These are phyloP conservation scores for Croton laevigatus DNA, from an alignment of 441 rosid genomes.

Conservation along the genomic window DNA sequence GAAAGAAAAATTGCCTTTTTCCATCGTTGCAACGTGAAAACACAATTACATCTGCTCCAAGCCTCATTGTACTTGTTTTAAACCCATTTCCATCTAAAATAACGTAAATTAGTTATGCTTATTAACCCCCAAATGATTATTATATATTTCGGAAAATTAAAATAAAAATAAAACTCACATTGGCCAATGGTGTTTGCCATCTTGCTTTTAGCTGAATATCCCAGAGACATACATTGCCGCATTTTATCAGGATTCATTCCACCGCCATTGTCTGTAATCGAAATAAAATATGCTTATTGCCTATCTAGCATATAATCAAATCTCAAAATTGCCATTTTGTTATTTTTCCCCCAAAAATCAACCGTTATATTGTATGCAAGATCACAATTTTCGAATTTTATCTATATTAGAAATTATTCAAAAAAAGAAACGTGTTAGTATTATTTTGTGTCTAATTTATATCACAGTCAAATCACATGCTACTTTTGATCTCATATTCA, in stretches of 20 bases:
- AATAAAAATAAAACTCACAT: slow-evolving; percentile 35
- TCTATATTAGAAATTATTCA: no score
- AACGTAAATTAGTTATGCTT: no score
- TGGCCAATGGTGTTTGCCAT: slow-evolving; percentile 62
- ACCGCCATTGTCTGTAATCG: slow-evolving; percentile 57
- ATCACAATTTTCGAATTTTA: no score
- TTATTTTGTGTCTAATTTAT: no score
- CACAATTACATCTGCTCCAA: slow-evolving; percentile 84
- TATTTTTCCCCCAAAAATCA: no score
- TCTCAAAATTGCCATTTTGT: no score
- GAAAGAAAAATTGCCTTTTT: slow-evolving; percentile 35
- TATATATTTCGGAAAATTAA: not conserved
- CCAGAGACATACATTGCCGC: slow-evolving; percentile 69
- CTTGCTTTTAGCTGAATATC: slow-evolving; percentile 71
- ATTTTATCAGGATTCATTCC: slow-evolving; percentile 65
- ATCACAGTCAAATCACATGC: no score
- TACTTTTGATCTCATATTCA: no score
- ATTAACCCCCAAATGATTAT: not conserved
- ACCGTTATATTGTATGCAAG: no score
- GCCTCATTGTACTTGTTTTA: slow-evolving; percentile 82
- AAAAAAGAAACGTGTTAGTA: no score
- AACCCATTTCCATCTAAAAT: slow-evolving; percentile 79
- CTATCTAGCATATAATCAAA: not conserved
- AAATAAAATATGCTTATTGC: not conserved
- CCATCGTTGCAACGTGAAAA: slow-evolving; percentile 52